Evolutionary conservation across 768 basidiomycete species (phyloP), one percentile per base, ranked within the genome.

Genomic region (Piloderma croceum): DNA sequence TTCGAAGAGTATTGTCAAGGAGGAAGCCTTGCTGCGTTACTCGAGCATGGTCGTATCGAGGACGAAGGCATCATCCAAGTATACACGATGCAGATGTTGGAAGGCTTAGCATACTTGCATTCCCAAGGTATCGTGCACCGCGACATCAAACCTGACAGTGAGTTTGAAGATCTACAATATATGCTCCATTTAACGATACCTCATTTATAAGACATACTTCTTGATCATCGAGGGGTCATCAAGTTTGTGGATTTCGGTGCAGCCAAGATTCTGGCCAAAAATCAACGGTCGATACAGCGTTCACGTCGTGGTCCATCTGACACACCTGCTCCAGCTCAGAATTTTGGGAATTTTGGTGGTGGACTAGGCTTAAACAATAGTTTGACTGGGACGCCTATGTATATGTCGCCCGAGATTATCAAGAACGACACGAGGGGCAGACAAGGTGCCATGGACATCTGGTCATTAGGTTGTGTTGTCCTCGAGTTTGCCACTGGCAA

Each of bases 341-440:
- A 45, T 64, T 44, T 39, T 47, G 73, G 57, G 51, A 68, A 24
- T 11, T n/a, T n/a, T n/a, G n/a, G n/a, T n/a, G 59, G 52, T 32
- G 62, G 68, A 5, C 58, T 73, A 19, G 77, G 72, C 23, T 69
- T 83, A 63, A 81, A 82, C 57, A 92, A 91, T 63, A 88, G 87
- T 50, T 66, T 99, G 24, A 96, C 93, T 1, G 94, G 92, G 13
- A 99, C 96, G 10, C 96, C 96, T 0, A 98, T 98, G 94, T 98
- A 99, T 62, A 97, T 99, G 90, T 96, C 93, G 5, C 96, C 96
- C 2, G 96, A 99, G 59, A 81, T 96, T 39, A 98, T 99, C 69
- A 90, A 94, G 67, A 96, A 87, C 52, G 90, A 94, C 52, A 83
- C 75, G 47, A 71, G 81, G 11, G 91, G 92, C 20, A 73, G 85